Base-by-base conservation (phyloP, 257 asterid species). In the Petunia secreta region DNA sequence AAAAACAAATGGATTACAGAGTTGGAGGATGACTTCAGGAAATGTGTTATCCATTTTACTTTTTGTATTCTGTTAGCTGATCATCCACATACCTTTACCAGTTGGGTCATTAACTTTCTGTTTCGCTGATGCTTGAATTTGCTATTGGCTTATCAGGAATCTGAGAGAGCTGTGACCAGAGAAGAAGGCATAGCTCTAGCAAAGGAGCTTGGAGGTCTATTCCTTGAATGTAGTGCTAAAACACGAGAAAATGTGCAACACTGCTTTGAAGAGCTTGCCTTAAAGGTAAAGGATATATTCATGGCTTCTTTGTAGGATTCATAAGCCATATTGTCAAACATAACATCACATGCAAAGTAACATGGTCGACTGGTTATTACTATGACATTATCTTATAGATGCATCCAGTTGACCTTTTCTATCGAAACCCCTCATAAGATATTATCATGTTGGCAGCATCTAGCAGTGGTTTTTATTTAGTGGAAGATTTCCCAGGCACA, bases 191-290 rank as follows among this genome's bases (percentile, higher is more conserved):
- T 84, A 65, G 74, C 89, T 79, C 89, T 92, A 37, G 97, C 96
- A 8, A 87, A 87, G 85, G 97, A 91, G 81, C 92, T 92, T 37
- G 98, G 98, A 80, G 84, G 91, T 74, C 85, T 91, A 40, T 94
- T 91, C 87, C 82, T 90, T 77, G 98, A 94, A 89, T 91, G 98
- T 86, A 94, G 98, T 83, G 97, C 98, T 80, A 91, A 82, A 88
- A 94, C 98, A 48, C 90, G 98, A 82, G 93, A 87, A 83, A 94
- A 94, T 65, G 98, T 94, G 82, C 95, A 94, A 83, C 83, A 79
- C 59, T 90, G 98, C 86, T 94, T 94, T 85, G 94, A 89, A 84
- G 96, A 91, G 82, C 91, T 94, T 5, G 92, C 92, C 40, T 83
- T 89, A 75, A 91, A 94, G 98, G 98, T 92, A 87, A 57, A 8